Base-by-base conservation (phyloP, 345 rosid species). In the Noccaea caerulescens region DNA sequence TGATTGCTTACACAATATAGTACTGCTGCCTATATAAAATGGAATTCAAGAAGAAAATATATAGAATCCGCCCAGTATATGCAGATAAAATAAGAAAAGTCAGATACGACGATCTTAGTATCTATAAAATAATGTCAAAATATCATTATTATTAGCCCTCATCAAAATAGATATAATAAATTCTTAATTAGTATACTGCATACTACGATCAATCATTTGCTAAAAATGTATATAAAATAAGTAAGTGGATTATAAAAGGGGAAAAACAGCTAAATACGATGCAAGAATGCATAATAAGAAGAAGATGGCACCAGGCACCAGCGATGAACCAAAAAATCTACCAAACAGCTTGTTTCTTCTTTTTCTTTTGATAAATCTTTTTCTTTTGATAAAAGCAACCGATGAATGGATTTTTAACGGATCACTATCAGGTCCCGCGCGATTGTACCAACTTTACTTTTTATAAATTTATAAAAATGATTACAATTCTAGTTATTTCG, bases 321-420 rank as follows among this genome's bases (percentile, higher is more conserved):
- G 74, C 79, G 58, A 75, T 54, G 65, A 36, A 42, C 58, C 18
- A 75, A 44, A 33, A 43, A 66, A 58, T 56, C 51, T 54, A 66
- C 44, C 51, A 59, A 59, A 41, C 47, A 62, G 45, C 66, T 47
- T 43, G 36, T 36, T 70, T 55, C 55, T 49, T 37, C 54, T 59
- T 43, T 62, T 54, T 18, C 70, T 73, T 73, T 69, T 55, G 59
- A 46, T 59, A 68, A 68, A 75, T 0, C 20, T 18, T 1, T n/a
- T n/a, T n/a, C n/a, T n/a, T 16, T 16, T 55, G 59, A 46, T 60
- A 68, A 68, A 76, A 69, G 79, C 74, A 62, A 76, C 59, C 14
- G 13, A 37, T 68, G 34, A 62, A 39, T 8, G 39, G 71, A 39
- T 54, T 47, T 60, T 46, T 44, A 68, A 69, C 71, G 70, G 59